Conservation (phyloP, 495 filamentous ascomycete genomes). For the Amphirosellinia nigrospora region DNA sequence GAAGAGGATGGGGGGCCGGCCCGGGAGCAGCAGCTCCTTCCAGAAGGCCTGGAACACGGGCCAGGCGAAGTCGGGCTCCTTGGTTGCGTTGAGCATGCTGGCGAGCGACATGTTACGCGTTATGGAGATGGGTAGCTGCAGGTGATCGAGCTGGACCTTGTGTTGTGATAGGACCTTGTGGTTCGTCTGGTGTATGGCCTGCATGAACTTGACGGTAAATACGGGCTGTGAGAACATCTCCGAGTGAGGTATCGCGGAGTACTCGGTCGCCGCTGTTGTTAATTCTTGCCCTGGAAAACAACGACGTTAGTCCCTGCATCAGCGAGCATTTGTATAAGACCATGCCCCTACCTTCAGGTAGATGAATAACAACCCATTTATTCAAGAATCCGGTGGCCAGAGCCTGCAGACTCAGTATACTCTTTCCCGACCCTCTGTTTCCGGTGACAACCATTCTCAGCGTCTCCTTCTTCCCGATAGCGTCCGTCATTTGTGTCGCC, state of each 20-base stretch:
- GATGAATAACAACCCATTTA: conserved; percentile 85
- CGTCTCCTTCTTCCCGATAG: conserved; percentile 61
- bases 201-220: conserved; percentile 74
- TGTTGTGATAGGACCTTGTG: conserved; percentile 63
- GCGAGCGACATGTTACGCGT: conserved; percentile 67
- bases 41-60: conserved; percentile 82
- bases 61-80: conserved; percentile 78
- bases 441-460: conserved; percentile 75
- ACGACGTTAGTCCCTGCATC: conserved; percentile 20
- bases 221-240: conserved; percentile 75
- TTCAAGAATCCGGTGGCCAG: conserved; percentile 82
- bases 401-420: conserved; percentile 81
- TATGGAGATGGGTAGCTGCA: conserved; percentile 61
- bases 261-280: conserved; percentile 77
- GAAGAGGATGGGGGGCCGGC: conserved; percentile 80
- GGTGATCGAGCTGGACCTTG: conserved; percentile 64
- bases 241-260: conserved; percentile 67
- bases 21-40: conserved; percentile 68
- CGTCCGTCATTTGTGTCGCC: conserved; percentile 61
- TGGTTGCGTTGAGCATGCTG: conserved; percentile 71
- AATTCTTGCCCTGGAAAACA: conserved; percentile 74
- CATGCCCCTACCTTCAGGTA: conserved; percentile 80
- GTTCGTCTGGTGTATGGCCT: conserved; percentile 75
- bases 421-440: conserved; percentile 79
- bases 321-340: not conserved